Evolutionary conservation across 2,329 filamentous ascomycete species (phyloP).

Genomic region (Aspergillus novoparasiticus): DNA sequence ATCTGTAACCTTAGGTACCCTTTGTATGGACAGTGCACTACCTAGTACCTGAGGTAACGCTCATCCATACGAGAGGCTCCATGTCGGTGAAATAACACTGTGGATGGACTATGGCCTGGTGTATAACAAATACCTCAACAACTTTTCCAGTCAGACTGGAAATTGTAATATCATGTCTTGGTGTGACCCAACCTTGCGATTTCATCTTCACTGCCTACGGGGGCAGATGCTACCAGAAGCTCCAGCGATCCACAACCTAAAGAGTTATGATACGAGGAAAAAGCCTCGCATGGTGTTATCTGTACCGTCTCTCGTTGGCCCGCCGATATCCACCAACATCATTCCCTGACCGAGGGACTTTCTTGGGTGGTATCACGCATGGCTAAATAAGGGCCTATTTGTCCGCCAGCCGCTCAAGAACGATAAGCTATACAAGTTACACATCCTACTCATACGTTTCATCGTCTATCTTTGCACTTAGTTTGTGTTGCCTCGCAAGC

Average conservation of each 20-base stretch:
- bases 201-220: background rate
- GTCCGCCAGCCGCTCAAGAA: slow-evolving; percentile 4
- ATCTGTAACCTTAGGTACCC: background rate
- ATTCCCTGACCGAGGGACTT: background rate
- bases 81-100: background rate
- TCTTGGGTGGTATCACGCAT: background rate
- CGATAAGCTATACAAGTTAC: background rate
- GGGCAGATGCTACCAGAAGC: background rate
- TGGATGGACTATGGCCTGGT: background rate
- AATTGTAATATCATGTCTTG: background rate
- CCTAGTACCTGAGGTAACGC: background rate
- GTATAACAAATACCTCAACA: background rate
- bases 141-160: background rate
- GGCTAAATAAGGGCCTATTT: slow-evolving; percentile 7
- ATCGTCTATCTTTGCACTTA: background rate
- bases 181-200: background rate
- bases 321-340: slow-evolving; percentile 15
- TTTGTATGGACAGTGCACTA: background rate
- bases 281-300: slow-evolving; percentile 14
- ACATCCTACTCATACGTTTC: background rate
- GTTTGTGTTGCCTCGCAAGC: background rate
- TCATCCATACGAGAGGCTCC: background rate
- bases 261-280: slow-evolving; percentile 25
- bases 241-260: background rate
- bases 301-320: slow-evolving; percentile 10